phyloP scores from a whole-genome alignment of 2,329 filamentous ascomycete species.

The Thermochaetoides dissita region DNA sequence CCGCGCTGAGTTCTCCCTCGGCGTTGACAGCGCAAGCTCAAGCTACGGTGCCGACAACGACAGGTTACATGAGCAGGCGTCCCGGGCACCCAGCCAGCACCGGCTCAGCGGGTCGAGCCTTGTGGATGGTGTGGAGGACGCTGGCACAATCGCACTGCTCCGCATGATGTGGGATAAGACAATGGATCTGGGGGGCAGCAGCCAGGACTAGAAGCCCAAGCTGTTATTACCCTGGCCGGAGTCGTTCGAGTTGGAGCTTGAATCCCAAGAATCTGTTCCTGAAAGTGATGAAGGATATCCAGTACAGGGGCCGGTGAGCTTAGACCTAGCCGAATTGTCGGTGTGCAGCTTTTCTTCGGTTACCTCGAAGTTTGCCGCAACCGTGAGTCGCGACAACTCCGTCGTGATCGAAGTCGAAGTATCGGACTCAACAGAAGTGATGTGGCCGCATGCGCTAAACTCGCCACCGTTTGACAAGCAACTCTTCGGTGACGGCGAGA shows the following conservation, averaged over 20 bases:
- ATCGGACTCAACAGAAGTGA: no score
- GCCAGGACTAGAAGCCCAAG: conserved; percentile 27
- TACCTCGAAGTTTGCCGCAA: no score
- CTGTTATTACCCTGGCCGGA: not conserved
- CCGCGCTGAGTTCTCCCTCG: conserved; percentile 2
- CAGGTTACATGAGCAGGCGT: not conserved
- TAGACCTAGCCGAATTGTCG: no score
- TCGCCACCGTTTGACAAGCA: no score
- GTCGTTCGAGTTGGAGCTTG: not conserved
- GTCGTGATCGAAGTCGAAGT: no score
- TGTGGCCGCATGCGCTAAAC: no score
- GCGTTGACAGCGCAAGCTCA: conserved; percentile 18
- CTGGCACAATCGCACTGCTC: conserved; percentile 36
- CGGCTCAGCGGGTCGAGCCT: conserved; percentile 36
- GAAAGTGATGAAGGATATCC: no score
- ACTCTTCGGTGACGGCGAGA: no score
- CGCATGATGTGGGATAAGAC: conserved; percentile 50
- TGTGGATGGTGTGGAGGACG: conserved; percentile 35
- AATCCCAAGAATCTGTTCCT: no score
- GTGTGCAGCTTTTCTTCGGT: no score
- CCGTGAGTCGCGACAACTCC: no score
- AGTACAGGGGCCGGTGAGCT: no score
- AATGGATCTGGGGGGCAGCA: conserved; percentile 40
- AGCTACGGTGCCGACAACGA: conserved; percentile 35
- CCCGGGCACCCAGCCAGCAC: conserved; percentile 8